Base-by-base conservation (phyloP, 148 eudicot genomes). In the Rhododendron molle region DNA sequence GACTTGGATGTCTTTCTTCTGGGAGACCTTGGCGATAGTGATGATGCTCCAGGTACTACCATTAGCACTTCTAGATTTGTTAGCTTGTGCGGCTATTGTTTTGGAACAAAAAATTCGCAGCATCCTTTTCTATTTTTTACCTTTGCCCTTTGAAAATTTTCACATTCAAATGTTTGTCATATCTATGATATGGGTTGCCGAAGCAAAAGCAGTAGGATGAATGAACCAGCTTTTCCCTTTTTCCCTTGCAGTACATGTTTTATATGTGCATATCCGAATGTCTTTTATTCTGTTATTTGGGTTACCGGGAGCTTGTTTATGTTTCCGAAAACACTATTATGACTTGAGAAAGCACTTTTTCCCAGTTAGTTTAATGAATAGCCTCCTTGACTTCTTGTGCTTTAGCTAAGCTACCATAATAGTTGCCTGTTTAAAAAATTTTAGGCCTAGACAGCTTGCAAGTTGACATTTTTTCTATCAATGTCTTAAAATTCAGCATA, bases 1-100 rank as follows among this genome's bases (percentile, higher is more conserved):
- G 99, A 97, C 89, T 92, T 97, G 90, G 99, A 97, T 91, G 99
- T 90, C 34, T 97, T 97, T 89, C 99, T 97, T 86, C 89, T 97
- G 32, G 99, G 99, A 77, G 99, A 94, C 81, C 93, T 88, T 82
- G 96, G 90, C 5, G 98, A 97, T 79, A 92, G 94, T 85, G 99
- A 94, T 84, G 99, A 93, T 44, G 98, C 95, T 2, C 91, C 92
- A 92, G 99, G 98, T 95, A 88, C 81, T 28, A 73, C 86, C 78
- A 50, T 60, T 32, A 44, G 2, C 72, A 20, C 36, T 76, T 83
- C 43, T 38, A 69, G 58, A 28, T 58, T 83, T 86, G 28, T 78
- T 78, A 67, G 83, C 65, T 77, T 14, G 28, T 46, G 52, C 23
- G 28, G 16, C 18, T 58, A 47, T 9, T 30, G 12, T 71, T 76